Percentiles rank a stretch among this genome's conserved stretches.
These are phyloP conservation scores for Condylostoma magnum DNA, from an alignment of 169 alveolate genomes.

Conservation along the genomic window DNA sequence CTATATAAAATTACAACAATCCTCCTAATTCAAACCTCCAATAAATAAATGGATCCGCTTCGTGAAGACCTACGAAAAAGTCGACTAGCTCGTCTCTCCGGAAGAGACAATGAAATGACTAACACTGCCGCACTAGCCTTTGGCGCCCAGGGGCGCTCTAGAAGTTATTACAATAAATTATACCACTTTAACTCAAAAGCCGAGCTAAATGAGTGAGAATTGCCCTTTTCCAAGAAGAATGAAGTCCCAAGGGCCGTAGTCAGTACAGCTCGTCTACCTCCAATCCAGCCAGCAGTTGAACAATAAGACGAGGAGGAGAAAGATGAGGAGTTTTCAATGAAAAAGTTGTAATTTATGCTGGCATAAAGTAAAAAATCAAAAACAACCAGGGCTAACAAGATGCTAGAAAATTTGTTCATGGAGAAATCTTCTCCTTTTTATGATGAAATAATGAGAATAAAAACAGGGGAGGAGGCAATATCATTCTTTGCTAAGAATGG, in stretches of 20 bases:
- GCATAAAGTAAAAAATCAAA: not conserved
- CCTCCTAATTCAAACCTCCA: too few species aligned
- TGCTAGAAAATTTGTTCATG: constrained; percentile 16
- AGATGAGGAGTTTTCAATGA: not conserved
- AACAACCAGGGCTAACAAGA: not conserved
- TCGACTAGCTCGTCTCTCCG: constrained; percentile 18
- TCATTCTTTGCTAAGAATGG: constrained; percentile 88
- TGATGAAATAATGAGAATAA: constrained; percentile 42
- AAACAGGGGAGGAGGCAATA: constrained; percentile 85
- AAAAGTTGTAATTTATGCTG: not conserved
- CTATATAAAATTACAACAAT: too few species aligned
- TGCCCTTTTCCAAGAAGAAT: constrained; percentile 11
- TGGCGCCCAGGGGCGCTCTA: not conserved
- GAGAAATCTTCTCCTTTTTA: constrained; percentile 22
- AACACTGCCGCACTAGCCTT: constrained; percentile 14
- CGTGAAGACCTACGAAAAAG: constrained; percentile 5
- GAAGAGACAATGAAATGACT: constrained; percentile 21
- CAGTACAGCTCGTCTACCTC: constrained; percentile 6
- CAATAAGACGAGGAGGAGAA: constrained; percentile 13
- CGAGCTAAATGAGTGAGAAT: constrained; percentile 30
- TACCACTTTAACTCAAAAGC: constrained; percentile 1
- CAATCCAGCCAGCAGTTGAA: not conserved
- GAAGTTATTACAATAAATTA: constrained; percentile 10
- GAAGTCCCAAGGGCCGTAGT: constrained; percentile 4
- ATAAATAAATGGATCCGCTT: too few species aligned